Evolutionary conservation across 768 basidiomycete genomes (phyloP).

Genomic region (Kondoa malvinella): DNA sequence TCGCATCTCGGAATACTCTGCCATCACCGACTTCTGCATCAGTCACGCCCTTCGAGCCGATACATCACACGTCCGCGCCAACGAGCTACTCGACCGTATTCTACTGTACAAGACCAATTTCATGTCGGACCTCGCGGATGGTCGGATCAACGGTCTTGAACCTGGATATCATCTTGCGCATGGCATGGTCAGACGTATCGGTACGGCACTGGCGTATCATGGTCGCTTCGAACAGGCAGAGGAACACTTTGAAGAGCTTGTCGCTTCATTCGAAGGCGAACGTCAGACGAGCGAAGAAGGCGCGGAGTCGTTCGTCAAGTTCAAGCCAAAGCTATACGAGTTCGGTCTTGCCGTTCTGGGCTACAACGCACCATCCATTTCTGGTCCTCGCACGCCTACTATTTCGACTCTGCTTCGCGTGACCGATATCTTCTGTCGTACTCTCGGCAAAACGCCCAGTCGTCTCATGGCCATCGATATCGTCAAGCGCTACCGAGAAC

Average conservation of each 20-base stretch:
- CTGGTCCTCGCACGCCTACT: neutral
- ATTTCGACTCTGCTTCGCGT: neutral
- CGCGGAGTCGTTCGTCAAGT: neutral
- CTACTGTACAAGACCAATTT: neutral
- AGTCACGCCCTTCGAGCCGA: neutral
- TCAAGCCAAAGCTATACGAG: neutral
- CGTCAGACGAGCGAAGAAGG: neutral
- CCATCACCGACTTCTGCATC: neutral
- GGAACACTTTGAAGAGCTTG: neutral
- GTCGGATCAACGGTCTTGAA: neutral
- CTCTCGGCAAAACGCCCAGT: neutral
- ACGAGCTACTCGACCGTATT: neutral
- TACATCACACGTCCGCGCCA: neutral
- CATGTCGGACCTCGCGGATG: neutral
- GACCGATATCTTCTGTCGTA: neutral
- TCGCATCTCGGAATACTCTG: neutral
- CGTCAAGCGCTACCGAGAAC: neutral
- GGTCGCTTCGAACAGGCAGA: neutral
- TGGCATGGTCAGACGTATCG: neutral
- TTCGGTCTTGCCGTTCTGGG: neutral
- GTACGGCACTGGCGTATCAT: neutral
- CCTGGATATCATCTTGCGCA: neutral
- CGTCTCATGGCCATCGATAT: neutral
- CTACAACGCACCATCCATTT: neutral
- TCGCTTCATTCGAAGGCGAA: neutral